Evolutionary conservation across 1,139 yeast species (phyloP).

Genomic region (Pichia sp.): DNA sequence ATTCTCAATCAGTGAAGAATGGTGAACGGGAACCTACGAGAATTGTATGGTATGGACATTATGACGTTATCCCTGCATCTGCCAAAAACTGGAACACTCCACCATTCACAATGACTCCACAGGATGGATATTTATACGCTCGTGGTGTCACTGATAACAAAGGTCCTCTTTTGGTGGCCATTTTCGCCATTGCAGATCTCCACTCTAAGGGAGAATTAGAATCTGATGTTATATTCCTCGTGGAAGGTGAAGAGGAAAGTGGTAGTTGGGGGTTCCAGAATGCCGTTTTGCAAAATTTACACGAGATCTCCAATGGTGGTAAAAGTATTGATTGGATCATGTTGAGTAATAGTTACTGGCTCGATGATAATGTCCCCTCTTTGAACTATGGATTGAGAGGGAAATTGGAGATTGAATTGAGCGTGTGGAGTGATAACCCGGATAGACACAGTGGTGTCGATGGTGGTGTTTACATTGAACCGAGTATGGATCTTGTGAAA

Average conservation of each 20-base stretch:
- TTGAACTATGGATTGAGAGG: conserved; percentile 93
- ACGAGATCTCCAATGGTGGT: conserved; percentile 44
- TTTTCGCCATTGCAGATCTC: conserved; percentile 79
- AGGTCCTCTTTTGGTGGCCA: conserved; percentile 88
- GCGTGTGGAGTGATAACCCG: conserved; percentile 63
- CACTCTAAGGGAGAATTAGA: conserved; percentile 44
- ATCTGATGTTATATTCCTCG: conserved; percentile 71
- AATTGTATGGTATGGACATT: conserved; percentile 89
- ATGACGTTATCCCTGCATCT: conserved; percentile 78
- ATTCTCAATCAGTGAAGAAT: conserved; percentile 10
- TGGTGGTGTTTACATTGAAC: conserved; percentile 88
- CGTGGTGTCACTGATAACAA: conserved; percentile 94
- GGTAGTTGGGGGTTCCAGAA: conserved; percentile 83
- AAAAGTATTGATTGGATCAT: conserved; percentile 72
- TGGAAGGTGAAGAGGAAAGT: conserved; percentile 95
- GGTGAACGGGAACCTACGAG: conserved; percentile 23
- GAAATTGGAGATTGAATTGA: conserved; percentile 72
- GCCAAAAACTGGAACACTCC: conserved; percentile 64
- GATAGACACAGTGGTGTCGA: conserved; percentile 96
- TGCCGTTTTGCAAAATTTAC: conserved; percentile 42
- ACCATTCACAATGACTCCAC: conserved; percentile 69
- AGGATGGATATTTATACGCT: conserved; percentile 82
- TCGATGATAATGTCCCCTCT: conserved; percentile 84
- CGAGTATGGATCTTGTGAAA: conserved; percentile 78
- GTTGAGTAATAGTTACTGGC: conserved; percentile 89